Percentiles rank a stretch among this genome's conserved stretches.
These are phyloP conservation scores for Chlorella sp. DNA, from an alignment of 139 green algal genomes.

Conservation along the genomic window DNA sequence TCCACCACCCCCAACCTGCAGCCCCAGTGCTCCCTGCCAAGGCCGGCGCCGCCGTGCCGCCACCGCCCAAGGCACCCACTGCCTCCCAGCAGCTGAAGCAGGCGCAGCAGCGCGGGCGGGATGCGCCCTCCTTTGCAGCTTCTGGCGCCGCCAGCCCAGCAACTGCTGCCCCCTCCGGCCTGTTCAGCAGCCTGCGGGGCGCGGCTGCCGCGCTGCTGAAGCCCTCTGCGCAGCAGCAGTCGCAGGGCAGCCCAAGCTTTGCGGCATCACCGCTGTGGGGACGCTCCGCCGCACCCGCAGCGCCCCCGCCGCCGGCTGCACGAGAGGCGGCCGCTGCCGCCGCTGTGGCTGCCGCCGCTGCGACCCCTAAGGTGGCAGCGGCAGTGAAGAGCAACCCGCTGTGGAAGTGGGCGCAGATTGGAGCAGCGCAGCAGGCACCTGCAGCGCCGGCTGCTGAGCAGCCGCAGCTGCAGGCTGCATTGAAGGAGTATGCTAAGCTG, in stretches of 20 bases:
- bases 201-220: constrained; percentile 1
- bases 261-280: no score
- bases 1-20: background rate
- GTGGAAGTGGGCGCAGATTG: background rate
- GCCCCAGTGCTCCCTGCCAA: background rate
- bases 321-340: no score
- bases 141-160: background rate
- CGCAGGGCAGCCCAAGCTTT: background rate
- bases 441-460: no score
- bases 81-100: background rate
- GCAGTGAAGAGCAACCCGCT: background rate
- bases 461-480: no score
- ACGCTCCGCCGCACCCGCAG: no score
- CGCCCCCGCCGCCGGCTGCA: no score
- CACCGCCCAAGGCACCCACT: no score
- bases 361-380: background rate
- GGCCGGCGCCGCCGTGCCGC: background rate
- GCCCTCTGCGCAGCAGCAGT: background rate
- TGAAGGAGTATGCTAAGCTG: no score
- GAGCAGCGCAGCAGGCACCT: background rate
- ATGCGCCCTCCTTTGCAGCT: constrained; percentile 1
- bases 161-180: background rate
- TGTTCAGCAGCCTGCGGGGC: background rate
- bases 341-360: no score
- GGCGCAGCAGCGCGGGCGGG: background rate